Evolutionary conservation across 148 eudicot genomes (phyloP).

Genomic region (Rhododendron henanense): DNA sequence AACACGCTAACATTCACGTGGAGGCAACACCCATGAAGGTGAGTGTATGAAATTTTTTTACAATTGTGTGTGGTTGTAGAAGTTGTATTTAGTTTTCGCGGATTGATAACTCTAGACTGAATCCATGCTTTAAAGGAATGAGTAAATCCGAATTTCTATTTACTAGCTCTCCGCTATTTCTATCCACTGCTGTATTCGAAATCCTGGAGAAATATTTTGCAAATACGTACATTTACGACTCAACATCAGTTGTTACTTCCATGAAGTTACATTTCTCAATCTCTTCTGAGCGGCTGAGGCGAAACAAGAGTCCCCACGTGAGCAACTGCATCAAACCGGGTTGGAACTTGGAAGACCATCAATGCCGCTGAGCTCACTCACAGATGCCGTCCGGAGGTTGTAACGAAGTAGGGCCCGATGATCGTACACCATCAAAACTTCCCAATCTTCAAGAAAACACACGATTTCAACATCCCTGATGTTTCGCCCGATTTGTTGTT

Average conservation of each 20-base stretch:
- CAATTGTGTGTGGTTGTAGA: too few species aligned
- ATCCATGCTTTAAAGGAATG: too few species aligned
- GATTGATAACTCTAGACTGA: too few species aligned
- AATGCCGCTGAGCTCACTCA: not conserved
- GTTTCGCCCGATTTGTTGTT: not conserved
- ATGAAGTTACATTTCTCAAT: not conserved
- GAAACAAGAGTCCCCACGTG: constrained; percentile 1
- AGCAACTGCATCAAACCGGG: not conserved
- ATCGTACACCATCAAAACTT: not conserved
- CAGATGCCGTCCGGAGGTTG: not conserved
- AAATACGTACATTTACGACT: too few species aligned
- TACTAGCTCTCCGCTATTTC: too few species aligned
- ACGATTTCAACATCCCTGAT: not conserved
- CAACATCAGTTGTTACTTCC: not conserved
- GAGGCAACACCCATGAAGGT: too few species aligned
- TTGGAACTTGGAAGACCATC: not conserved
- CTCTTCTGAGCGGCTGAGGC: not conserved
- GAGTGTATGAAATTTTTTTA: too few species aligned
- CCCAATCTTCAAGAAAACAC: not conserved
- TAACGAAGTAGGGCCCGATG: not conserved
- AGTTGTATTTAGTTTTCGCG: too few species aligned
- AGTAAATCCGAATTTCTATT: too few species aligned
- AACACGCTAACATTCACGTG: too few species aligned
- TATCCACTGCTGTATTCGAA: too few species aligned
- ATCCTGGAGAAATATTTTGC: too few species aligned